Evolutionary conservation across 306 rosid species (phyloP).

Genomic region (Hippophae gyantsensis): DNA sequence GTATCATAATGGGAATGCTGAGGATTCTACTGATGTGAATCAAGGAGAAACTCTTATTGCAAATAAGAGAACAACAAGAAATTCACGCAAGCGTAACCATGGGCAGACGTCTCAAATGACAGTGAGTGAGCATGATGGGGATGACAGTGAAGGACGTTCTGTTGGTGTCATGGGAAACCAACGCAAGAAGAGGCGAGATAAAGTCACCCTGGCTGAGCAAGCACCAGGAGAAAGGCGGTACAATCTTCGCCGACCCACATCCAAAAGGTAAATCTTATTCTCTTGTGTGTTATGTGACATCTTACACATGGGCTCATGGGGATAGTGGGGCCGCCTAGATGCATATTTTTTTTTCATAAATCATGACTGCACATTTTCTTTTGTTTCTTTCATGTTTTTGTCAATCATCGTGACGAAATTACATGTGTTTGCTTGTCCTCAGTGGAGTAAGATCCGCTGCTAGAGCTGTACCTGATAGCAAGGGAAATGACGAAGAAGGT

Average conservation of each 20-base stretch:
- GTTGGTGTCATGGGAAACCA: conserved; percentile 46
- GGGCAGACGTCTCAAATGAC: conserved; percentile 52
- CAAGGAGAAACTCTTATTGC: conserved; percentile 33
- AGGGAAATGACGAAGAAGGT: conserved; percentile 42
- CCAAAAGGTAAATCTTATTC: conserved; percentile 21
- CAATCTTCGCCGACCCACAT: conserved; percentile 68
- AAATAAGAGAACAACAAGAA: conserved; percentile 25
- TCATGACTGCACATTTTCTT: background rate
- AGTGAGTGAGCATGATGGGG: conserved; percentile 45
- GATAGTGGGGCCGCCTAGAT: background rate
- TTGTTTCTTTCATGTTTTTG: background rate
- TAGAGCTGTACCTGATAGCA: conserved; percentile 38
- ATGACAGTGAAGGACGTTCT: conserved; percentile 61
- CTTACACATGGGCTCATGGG: background rate
- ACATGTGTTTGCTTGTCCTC: conserved; percentile 18
- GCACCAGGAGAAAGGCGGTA: conserved; percentile 54
- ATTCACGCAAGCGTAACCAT: conserved; percentile 51
- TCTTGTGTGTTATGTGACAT: background rate
- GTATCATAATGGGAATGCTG: conserved; percentile 59
- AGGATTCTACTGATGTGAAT: conserved; percentile 46
- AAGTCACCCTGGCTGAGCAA: conserved; percentile 39
- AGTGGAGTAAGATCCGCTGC: conserved; percentile 37
- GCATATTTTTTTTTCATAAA: no score
- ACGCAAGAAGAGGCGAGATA: conserved; percentile 57
- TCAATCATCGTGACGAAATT: conserved; percentile 4